Base-by-base conservation (phyloP, 2,329 filamentous ascomycete species). In the Xylaria digitata region DNA sequence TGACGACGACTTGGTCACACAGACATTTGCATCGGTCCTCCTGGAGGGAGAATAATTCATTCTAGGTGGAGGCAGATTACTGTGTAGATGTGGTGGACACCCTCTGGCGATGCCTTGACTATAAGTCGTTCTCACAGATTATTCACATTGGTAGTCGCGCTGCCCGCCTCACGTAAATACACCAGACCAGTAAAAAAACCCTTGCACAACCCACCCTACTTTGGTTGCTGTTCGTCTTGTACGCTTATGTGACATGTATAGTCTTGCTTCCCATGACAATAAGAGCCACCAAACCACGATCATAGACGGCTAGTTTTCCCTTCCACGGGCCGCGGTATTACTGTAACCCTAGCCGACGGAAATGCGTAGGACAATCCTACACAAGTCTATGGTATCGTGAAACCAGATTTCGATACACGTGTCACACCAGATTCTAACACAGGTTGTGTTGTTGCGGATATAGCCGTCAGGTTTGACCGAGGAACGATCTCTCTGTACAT, bases 21-120 rank as follows among this genome's bases (percentile, higher is more conserved):
- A 67, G 61, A 65, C 61, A 59, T 66, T 63, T 61, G 57, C 65
- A 69, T 67, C 49, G 34, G 58, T 65, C 63, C 60, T 67, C 66
- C 59, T 40, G 37, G 58, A 62, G 61, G 63, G 65, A 59, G 57
- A 63, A 62, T 70, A 63, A 63, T 71, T 70, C 65, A 69, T 70
- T 70, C 54, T 64, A 73, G 70, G 73, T 71, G 70, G 70, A 74
- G 70, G 70, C 65, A 63, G 55, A 66, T 70, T 72, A 65, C 63
- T 73, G 66, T 73, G 63, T 66, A 69, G 68, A 69, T 63, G 54
- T 50, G 37, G 49, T 5, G 67, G 67, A 67, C 65, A 57, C 59
- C 43, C 43, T 55, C 48, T 61, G 57, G 65, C 64, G 66, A 70
- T 63, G 55, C 68, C 67, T 69, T 63, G 43, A 63, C 58, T 69